Conservation (phyloP, 2,329 filamentous ascomycete genomes). For the Penicillium corylophilum region DNA sequence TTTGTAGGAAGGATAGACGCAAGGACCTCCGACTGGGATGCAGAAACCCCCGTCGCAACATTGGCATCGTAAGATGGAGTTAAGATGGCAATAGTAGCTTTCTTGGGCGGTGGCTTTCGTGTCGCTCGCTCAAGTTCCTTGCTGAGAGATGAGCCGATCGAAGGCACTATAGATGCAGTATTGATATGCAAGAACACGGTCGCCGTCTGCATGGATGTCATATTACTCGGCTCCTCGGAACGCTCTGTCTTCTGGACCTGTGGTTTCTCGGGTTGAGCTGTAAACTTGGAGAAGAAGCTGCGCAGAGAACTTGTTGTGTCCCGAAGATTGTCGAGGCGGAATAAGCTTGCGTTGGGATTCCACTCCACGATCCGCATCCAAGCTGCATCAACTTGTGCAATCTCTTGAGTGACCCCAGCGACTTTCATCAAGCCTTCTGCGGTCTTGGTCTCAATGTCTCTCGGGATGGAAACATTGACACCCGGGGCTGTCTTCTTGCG, state of each 20-base stretch:
- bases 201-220: slow-evolving; percentile 68
- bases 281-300: slow-evolving; percentile 78
- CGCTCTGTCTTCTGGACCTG: slow-evolving; percentile 55
- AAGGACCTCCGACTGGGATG: slow-evolving; percentile 67
- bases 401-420: slow-evolving; percentile 74
- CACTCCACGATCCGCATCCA: slow-evolving; percentile 88
- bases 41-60: slow-evolving; percentile 61
- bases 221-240: slow-evolving; percentile 66
- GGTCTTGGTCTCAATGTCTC: slow-evolving; percentile 76
- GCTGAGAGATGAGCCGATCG: slow-evolving; percentile 69
- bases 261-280: slow-evolving; percentile 52
- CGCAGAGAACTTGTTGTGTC: slow-evolving; percentile 62
- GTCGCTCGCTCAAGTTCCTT: slow-evolving; percentile 91
- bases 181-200: slow-evolving; percentile 88
- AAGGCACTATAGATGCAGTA: slow-evolving; percentile 77
- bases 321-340: slow-evolving; percentile 38
- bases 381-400: slow-evolving; percentile 85
- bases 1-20: slow-evolving; percentile 85
- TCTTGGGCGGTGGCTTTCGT: slow-evolving; percentile 91
- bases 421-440: slow-evolving; percentile 88
- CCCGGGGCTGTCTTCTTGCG: slow-evolving; percentile 84
- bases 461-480: slow-evolving; percentile 68
- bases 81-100: slow-evolving; percentile 79
- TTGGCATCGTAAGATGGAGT: slow-evolving; percentile 88
- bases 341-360: slow-evolving; percentile 59